Percentiles rank a stretch among this genome's conserved stretches.
These are phyloP conservation scores for Solanum ossicruentum DNA, from an alignment of 257 asterid species.

Conservation along the genomic window DNA sequence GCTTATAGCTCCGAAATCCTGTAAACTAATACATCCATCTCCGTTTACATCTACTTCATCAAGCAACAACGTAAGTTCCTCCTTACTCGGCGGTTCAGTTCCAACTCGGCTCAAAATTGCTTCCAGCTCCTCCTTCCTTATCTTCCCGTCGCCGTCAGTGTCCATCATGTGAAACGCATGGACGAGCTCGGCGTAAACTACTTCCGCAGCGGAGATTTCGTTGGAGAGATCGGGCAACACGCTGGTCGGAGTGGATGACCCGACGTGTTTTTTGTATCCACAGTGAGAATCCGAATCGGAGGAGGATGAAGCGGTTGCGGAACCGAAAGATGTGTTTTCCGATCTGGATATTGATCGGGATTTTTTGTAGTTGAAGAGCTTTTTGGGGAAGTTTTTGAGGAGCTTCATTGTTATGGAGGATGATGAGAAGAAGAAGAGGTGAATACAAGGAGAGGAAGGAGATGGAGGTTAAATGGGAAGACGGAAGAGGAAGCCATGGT, in stretches of 20 bases:
- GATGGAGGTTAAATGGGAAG: conserved; percentile 3
- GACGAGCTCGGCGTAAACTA: conserved; percentile 23
- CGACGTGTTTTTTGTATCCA: conserved; percentile 5
- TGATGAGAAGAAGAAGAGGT: background rate
- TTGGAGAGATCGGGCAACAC: conserved; percentile 29
- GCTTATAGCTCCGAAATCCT: conserved; percentile 9
- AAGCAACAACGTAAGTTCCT: conserved; percentile 13
- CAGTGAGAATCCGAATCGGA: background rate
- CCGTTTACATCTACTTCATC: conserved; percentile 9
- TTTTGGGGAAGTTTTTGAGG: conserved; percentile 31
- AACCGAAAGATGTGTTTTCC: conserved; percentile 13
- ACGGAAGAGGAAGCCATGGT: conserved; percentile 12
- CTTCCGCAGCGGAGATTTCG: conserved; percentile 19
- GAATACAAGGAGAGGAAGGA: background rate
- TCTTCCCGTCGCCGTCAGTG: conserved; percentile 10
- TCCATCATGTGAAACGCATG: conserved; percentile 53
- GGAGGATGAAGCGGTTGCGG: conserved; percentile 12
- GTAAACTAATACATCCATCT: conserved; percentile 12
- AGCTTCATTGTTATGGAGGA: conserved; percentile 25
- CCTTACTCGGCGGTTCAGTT: background rate
- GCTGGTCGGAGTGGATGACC: conserved; percentile 55
- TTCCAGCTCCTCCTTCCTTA: conserved; percentile 3
- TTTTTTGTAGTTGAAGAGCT: conserved; percentile 20
- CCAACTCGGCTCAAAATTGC: conserved; percentile 6
- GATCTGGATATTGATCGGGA: conserved; percentile 12